Evolutionary conservation across 2,329 filamentous ascomycete genomes (phyloP), one percentile per base, ranked within the genome.

Genomic region (Cladophialophora psammophila): DNA sequence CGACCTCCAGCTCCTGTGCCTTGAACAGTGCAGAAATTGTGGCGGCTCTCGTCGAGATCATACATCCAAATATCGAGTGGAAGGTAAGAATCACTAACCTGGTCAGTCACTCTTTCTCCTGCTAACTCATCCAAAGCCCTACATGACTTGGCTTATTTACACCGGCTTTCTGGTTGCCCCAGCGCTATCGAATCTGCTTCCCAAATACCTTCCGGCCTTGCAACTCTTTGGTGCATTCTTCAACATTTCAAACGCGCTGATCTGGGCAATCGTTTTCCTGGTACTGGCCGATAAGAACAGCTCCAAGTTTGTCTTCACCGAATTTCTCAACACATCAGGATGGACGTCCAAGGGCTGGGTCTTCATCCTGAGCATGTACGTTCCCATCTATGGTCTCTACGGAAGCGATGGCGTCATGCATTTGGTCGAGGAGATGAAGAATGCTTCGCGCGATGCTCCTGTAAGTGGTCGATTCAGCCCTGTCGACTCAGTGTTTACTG

Each of bases 371-470:
- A 85, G 1, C 87, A 88, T 36, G 88, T 90, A 76, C 80, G 90
- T 40, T 91, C 91, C 73, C 88, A 88, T 31, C 88, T 89, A 7
- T 91, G 87, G 74, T 85, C 86, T 62, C 85, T 91, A 31, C 10
- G 86, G 86, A 1, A 86, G 88, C 0, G 89, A 91, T 73, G 86
- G 87, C 55, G 85, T 87, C 1, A 86, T 86, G 1, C 89, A 91
- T 74, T 75, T 70, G 59, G 67, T 67, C 20, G 69, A 71, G 56
- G 69, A 71, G 42, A 71, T 69, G 69, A 69, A 91, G 75, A 89
- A 91, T 74, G 88, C 91, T 53, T 87, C 67, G 20, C 64, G 67
- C 15, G 67, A 69, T 57, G 69, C 69, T 58, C 69, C 69, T 45
- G 66, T 69, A 66, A 64, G 65, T 62, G 26, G 12, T 38, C 12